These are phyloP conservation scores for Neopestalotiopsis sp. DNA, from an alignment of 2,329 filamentous ascomycete species.

Conservation along the genomic window DNA sequence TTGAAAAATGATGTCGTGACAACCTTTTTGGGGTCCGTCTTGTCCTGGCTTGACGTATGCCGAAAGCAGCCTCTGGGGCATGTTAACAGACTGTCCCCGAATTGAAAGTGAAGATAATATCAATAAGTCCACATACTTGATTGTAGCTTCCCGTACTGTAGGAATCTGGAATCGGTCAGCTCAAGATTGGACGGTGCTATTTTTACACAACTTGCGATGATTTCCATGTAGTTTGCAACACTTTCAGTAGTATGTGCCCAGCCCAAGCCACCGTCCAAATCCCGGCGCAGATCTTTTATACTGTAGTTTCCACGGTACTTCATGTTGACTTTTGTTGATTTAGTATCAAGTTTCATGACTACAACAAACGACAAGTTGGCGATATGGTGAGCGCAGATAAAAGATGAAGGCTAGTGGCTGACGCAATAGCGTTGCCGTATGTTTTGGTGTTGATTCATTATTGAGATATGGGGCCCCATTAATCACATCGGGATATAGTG, in stretches of 20 bases:
- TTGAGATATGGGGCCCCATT: not conserved
- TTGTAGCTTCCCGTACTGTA: slow-evolving; percentile 4
- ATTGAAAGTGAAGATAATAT: not conserved
- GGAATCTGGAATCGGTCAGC: slow-evolving; percentile 4
- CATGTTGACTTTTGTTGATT: not conserved
- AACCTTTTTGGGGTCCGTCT: slow-evolving; percentile 19
- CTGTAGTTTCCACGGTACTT: slow-evolving; percentile 14
- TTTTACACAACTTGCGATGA: slow-evolving; percentile 5
- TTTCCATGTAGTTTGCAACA: slow-evolving; percentile 15
- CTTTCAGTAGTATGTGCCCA: slow-evolving; percentile 20
- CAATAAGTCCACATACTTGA: not conserved
- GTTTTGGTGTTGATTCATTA: not conserved
- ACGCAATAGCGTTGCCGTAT: not conserved
- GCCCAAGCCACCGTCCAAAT: slow-evolving; percentile 12
- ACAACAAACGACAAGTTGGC: not conserved
- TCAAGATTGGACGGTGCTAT: not conserved
- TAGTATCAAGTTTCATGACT: not conserved
- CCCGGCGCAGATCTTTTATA: slow-evolving; percentile 18
- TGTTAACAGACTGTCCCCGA: not conserved
- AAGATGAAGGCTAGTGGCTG: not conserved
- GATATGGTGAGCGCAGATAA: not conserved
- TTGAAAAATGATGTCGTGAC: slow-evolving; percentile 19
- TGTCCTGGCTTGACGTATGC: slow-evolving; percentile 19
- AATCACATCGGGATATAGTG: no score
- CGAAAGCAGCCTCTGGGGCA: slow-evolving; percentile 8